These are phyloP conservation scores for Phylloporus rhodoxanthus DNA, from an alignment of 768 basidiomycete species.

Conservation along the genomic window DNA sequence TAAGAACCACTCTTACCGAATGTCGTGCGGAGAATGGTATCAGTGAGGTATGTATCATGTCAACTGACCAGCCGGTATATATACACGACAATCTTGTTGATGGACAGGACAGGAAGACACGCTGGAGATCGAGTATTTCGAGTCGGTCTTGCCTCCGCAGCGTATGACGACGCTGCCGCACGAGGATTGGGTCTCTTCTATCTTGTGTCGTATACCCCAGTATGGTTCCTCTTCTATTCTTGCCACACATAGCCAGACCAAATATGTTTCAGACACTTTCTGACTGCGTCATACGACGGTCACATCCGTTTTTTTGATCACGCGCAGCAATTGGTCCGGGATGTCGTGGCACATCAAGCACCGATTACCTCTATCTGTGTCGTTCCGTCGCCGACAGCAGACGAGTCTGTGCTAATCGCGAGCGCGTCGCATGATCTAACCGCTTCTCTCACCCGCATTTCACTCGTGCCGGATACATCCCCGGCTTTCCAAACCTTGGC, in stretches of 20 bases:
- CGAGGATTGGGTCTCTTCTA: slow-evolving; percentile 91
- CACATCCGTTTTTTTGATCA: slow-evolving; percentile 69
- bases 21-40: slow-evolving; percentile 69
- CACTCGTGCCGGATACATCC: slow-evolving; percentile 5
- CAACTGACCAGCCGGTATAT: not conserved
- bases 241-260: not conserved
- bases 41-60: slow-evolving; percentile 48
- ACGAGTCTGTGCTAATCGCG: slow-evolving; percentile 42
- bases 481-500: slow-evolving; percentile 40
- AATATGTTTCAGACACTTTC: slow-evolving; percentile 45
- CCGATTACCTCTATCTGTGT: slow-evolving; percentile 63
- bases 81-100: slow-evolving; percentile 7
- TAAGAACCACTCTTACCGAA: slow-evolving; percentile 63
- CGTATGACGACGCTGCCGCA: slow-evolving; percentile 74
- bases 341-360: slow-evolving; percentile 50
- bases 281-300: slow-evolving; percentile 81
- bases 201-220: slow-evolving; percentile 50
- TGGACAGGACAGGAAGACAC: slow-evolving; percentile 65
- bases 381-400: slow-evolving; percentile 35
- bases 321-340: slow-evolving; percentile 50
- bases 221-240: not conserved
- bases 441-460: slow-evolving; percentile 44
- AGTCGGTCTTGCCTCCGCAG: slow-evolving; percentile 82
- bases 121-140: slow-evolving; percentile 87
- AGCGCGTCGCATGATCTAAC: slow-evolving; percentile 78